A percentile compares a stretch with the other conserved stretches of the same genome.
These are phyloP conservation scores for Saprolegnia parasitica DNA, from an alignment of 352 stramenopile genomes.

Conservation along the genomic window DNA sequence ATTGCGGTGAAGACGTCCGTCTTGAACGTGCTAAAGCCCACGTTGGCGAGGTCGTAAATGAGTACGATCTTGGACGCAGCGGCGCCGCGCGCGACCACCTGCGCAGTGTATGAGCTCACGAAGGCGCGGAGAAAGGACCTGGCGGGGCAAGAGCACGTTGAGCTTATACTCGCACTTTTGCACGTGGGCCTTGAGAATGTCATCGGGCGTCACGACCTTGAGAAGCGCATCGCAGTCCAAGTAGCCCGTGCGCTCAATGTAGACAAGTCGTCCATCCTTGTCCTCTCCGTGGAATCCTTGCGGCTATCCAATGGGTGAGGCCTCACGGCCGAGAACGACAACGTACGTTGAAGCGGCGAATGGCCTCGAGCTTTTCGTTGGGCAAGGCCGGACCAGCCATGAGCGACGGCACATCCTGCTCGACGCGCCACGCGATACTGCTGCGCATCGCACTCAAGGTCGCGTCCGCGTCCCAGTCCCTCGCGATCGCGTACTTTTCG, in stretches of 20 bases:
- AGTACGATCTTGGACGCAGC: conserved; percentile 19
- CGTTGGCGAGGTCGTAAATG: conserved; percentile 28
- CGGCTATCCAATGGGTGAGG: conserved; percentile 5
- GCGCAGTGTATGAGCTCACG: not conserved
- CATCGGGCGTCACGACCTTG: conserved; percentile 19
- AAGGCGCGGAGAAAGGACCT: not conserved
- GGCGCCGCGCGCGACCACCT: not conserved
- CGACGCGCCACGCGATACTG: conserved; percentile 14
- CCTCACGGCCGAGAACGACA: not conserved
- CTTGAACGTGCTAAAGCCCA: conserved; percentile 26
- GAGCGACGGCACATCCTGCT: conserved; percentile 6
- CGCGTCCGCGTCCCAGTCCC: conserved; percentile 11
- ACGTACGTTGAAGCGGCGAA: conserved; percentile 14
- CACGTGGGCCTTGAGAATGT: conserved; percentile 16
- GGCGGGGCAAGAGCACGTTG: conserved; percentile 9
- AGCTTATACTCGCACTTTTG: conserved; percentile 27
- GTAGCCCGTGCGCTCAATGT: conserved; percentile 24
- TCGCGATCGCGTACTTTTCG: conserved; percentile 7
- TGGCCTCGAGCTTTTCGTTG: conserved; percentile 15
- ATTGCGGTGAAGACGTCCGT: conserved; percentile 20
- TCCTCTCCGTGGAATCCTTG: conserved; percentile 25
- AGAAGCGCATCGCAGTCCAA: conserved; percentile 14
- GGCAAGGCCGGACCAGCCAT: not conserved
- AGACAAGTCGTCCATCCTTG: conserved; percentile 19
- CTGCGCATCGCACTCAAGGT: conserved; percentile 2